Evolutionary conservation across 78 protist genomes (phyloP).

Genomic region (Speleostelium caveatum): DNA sequence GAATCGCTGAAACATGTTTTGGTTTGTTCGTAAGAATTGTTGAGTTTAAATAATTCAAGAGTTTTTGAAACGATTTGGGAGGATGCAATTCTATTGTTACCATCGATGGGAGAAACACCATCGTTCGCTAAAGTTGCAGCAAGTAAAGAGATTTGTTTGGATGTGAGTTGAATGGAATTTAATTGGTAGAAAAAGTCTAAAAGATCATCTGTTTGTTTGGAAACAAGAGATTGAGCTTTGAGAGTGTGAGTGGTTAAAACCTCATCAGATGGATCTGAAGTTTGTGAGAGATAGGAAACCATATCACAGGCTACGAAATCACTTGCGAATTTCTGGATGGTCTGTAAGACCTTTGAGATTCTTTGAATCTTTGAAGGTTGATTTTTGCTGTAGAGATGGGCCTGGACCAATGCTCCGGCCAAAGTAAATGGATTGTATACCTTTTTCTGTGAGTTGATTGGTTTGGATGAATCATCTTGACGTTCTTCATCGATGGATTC

Average conservation of each 20-base stretch:
- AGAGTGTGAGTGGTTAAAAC: conserved; percentile 36
- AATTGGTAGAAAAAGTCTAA: conserved; percentile 64
- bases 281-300: conserved; percentile 58
- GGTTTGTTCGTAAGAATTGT: no score
- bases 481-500: conserved; percentile 8
- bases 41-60: not conserved
- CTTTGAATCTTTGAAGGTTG: conserved; percentile 29
- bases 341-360: conserved; percentile 8
- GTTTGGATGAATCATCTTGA: not conserved
- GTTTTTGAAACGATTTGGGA: not conserved
- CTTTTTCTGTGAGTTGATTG: conserved; percentile 34
- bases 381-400: conserved; percentile 13
- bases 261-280: conserved; percentile 61
- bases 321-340: conserved; percentile 29
- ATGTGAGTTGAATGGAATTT: conserved; percentile 41
- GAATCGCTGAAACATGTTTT: not conserved
- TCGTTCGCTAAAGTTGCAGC: conserved; percentile 52
- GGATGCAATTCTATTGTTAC: not conserved
- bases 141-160: conserved; percentile 31
- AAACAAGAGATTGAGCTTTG: conserved; percentile 11
- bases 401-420: conserved; percentile 7
- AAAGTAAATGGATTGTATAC: conserved; percentile 48
- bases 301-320: conserved; percentile 52
- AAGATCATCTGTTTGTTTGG: conserved; percentile 44
- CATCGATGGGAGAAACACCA: conserved; percentile 28